phyloP scores from a whole-genome alignment of 345 rosid genomes.

The Limnanthes douglasii region DNA sequence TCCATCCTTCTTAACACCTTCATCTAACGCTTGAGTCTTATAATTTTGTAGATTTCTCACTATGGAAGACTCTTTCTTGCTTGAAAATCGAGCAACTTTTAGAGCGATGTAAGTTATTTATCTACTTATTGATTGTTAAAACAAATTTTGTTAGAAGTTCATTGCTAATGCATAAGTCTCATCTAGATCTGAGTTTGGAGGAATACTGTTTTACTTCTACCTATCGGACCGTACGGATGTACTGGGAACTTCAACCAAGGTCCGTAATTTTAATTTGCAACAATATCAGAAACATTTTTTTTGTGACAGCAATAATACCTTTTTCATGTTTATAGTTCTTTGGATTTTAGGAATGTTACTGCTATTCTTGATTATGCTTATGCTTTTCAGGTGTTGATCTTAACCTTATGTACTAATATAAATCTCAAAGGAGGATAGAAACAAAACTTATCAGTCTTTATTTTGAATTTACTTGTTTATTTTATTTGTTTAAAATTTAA shows the following conservation, averaged over 20 bases:
- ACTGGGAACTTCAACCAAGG: slow-evolving; percentile 74
- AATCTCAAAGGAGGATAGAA: too few species aligned
- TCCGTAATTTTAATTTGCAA: slow-evolving; percentile 8
- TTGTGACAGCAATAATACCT: too few species aligned
- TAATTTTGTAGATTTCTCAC: slow-evolving; percentile 51
- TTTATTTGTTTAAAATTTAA: too few species aligned
- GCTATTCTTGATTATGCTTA: neutral
- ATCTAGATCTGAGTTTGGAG: slow-evolving; percentile 84
- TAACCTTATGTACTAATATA: too few species aligned
- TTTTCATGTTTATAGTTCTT: neutral
- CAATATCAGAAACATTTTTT: too few species aligned
- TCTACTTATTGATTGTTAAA: too few species aligned
- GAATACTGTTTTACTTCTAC: slow-evolving; percentile 53
- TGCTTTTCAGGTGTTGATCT: too few species aligned
- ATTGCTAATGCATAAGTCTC: slow-evolving; percentile 4
- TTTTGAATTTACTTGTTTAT: too few species aligned
- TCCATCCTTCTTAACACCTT: neutral
- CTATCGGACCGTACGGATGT: slow-evolving; percentile 63
- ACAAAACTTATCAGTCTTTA: too few species aligned
- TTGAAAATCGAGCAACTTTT: slow-evolving; percentile 73
- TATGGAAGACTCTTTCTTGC: slow-evolving; percentile 82
- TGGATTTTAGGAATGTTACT: neutral
- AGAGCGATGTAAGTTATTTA: slow-evolving; percentile 57
- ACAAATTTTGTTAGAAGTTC: too few species aligned
- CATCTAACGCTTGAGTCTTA: slow-evolving; percentile 5